phyloP scores from a whole-genome alignment of 2,329 filamentous ascomycete species.

The Dothideomycetidae sp. region DNA sequence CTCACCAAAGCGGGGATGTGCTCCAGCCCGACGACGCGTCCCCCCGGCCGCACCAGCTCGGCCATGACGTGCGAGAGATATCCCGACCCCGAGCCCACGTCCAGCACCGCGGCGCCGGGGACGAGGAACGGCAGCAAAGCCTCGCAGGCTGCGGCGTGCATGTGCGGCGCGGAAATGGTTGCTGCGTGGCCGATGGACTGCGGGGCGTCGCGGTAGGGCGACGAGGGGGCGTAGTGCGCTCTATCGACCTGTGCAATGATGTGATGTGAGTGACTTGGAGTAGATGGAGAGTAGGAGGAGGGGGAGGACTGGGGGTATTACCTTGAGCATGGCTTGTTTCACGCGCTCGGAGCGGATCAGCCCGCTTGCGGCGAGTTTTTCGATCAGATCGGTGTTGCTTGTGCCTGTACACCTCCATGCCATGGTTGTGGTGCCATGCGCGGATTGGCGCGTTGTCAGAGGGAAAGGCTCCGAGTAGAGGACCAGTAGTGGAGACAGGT shows the following conservation, averaged over 20 bases:
- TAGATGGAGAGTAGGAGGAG: conserved; percentile 3
- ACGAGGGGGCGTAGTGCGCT: conserved; percentile 60
- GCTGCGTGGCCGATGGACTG: conserved; percentile 53
- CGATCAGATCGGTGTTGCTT: conserved; percentile 60
- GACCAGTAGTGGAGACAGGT: too few relatives aligned
- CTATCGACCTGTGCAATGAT: conserved; percentile 83
- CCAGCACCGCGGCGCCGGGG: conserved; percentile 35
- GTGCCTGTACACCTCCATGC: conserved; percentile 75
- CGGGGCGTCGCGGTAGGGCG: conserved; percentile 60
- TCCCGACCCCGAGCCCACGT: conserved; percentile 37
- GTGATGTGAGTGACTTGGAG: too few relatives aligned
- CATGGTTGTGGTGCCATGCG: conserved; percentile 42
- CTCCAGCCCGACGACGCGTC: conserved; percentile 34
- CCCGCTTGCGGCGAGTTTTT: conserved; percentile 57
- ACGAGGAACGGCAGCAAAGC: conserved; percentile 44
- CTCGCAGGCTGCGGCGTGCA: conserved; percentile 54
- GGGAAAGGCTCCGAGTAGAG: too few relatives aligned
- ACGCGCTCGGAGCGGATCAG: conserved; percentile 61
- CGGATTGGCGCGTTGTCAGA: not conserved
- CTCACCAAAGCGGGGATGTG: conserved; percentile 35
- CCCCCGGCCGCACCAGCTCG: conserved; percentile 48
- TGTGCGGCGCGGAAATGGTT: conserved; percentile 60
- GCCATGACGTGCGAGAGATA: conserved; percentile 84
- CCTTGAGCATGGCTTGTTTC: conserved; percentile 64
- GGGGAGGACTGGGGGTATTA: conserved; percentile 26